Evolutionary conservation across 164 flowering plant species (phyloP).

Genomic region (Vitis vinifera): ASM3070453v1 NC_081822.1:35391001-35391500

Average conservation of each 20-base stretch:
- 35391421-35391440: no score
- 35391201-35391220: not conserved
- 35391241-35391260: not conserved
- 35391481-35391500: no score
- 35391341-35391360: no score
- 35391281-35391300: not conserved
- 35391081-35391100: constrained; percentile 17
- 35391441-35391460: no score
- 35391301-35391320: not conserved
- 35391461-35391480: no score
- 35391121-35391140: constrained; percentile 24
- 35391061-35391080: not conserved
- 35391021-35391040: no score
- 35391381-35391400: no score
- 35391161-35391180: not conserved
- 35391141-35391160: not conserved
- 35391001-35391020: no score
- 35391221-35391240: not conserved
- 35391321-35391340: no score
- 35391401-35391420: no score
- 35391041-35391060: no score
- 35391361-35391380: no score
- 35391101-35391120: constrained; percentile 8
- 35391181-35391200: constrained; percentile 1
- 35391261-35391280: not conserved